A percentile compares a stretch with the other conserved stretches of the same genome.
Evolutionary conservation across 345 rosid genomes (phyloP).

Genomic region (Eucalyptus leucophloia): DNA sequence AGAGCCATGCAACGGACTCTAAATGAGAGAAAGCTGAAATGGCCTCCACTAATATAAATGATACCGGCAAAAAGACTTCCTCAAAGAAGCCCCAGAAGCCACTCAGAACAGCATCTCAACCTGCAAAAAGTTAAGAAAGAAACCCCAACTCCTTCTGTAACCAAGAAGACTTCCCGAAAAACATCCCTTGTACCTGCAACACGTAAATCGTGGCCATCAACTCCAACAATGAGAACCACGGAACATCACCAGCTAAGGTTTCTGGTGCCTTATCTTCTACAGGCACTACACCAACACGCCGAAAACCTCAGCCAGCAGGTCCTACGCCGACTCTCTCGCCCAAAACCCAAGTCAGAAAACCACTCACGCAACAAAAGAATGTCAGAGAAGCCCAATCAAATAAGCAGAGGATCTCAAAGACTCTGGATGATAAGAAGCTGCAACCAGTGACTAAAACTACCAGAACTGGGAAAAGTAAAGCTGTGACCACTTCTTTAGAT

Average conservation of each 20-base stretch:
- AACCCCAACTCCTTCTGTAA: constrained; percentile 15
- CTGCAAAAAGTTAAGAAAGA: constrained; percentile 25
- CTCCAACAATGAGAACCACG: constrained; percentile 24
- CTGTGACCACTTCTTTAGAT: constrained; percentile 10
- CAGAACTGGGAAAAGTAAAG: constrained; percentile 20
- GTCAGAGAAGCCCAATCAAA: constrained; percentile 5
- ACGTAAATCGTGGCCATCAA: constrained; percentile 54
- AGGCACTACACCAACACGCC: constrained; percentile 19
- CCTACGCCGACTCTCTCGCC: constrained; percentile 14
- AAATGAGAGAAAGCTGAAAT: constrained; percentile 39
- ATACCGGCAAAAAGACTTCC: constrained; percentile 14
- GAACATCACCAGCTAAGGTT: constrained; percentile 25
- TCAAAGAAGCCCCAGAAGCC: constrained; percentile 15
- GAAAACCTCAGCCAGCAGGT: constrained; percentile 18
- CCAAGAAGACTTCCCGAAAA: constrained; percentile 23
- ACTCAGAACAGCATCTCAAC: constrained; percentile 10
- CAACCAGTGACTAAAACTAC: constrained; percentile 10
- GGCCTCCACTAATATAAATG: constrained; percentile 17
- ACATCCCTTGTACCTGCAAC: constrained; percentile 20
- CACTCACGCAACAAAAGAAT: constrained; percentile 10
- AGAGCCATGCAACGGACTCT: constrained; percentile 37
- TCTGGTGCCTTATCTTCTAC: constrained; percentile 16
- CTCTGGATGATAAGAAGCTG: constrained; percentile 14
- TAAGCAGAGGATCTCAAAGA: constrained; percentile 7
- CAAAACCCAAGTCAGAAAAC: constrained; percentile 26